These are phyloP conservation scores for Diaporthe ampelina DNA, from an alignment of 2,329 filamentous ascomycete genomes.

Conservation along the genomic window DNA sequence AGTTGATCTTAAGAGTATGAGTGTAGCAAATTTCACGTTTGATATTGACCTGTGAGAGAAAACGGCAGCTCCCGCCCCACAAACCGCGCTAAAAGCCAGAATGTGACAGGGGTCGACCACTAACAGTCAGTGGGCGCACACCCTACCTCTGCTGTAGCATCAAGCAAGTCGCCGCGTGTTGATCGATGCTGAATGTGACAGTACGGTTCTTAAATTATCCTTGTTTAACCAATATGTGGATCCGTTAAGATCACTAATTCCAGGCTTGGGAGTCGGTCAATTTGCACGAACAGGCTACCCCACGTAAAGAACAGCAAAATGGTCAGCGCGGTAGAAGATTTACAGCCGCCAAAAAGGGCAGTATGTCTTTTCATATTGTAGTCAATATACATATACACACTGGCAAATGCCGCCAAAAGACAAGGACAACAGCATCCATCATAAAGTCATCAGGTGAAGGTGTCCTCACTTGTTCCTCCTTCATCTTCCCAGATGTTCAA, in stretches of 20 bases:
- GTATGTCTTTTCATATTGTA: neutral
- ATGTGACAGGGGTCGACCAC: slow-evolving; percentile 5
- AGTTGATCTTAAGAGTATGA: neutral
- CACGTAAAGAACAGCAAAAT: neutral
- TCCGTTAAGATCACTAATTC: too few relatives aligned
- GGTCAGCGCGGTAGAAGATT: too few relatives aligned
- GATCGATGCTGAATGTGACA: too few relatives aligned
- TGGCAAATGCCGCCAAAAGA: neutral
- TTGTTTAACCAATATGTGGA: too few relatives aligned
- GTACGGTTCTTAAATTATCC: too few relatives aligned
- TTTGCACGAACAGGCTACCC: neutral
- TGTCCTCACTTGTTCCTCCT: neutral
- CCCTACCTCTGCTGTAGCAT: neutral
- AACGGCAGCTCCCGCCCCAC: slow-evolving; percentile 20
- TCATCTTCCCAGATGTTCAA: neutral
- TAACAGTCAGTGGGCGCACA: neutral
- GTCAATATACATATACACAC: slow-evolving; percentile 28
- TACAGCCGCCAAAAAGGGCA: neutral
- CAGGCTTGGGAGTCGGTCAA: accelerated
- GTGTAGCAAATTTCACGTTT: slow-evolving; percentile 5
- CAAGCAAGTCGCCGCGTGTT: neutral
- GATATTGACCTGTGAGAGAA: neutral
- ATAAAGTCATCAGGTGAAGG: neutral
- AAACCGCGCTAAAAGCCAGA: neutral
- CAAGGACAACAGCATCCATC: slow-evolving; percentile 6